Conservation (phyloP, 1,284 basidiomycete genomes). For the Phylloboletellus chloephorus region DNA sequence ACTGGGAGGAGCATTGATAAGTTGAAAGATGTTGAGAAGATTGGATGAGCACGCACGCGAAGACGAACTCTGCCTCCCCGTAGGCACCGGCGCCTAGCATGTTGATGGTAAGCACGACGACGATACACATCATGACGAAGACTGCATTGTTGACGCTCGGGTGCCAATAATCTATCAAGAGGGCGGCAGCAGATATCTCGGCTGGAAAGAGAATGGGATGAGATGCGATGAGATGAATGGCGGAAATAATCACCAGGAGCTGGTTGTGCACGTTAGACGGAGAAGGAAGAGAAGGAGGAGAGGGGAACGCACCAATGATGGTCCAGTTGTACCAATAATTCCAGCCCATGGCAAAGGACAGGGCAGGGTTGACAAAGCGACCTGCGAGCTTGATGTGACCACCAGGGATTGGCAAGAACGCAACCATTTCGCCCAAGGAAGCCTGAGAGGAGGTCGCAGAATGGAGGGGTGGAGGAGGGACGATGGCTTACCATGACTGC, state of each 20-base stretch:
- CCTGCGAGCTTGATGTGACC: constrained; percentile 66
- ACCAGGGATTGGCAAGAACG: constrained; percentile 41
- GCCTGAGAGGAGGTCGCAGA: constrained; percentile 21
- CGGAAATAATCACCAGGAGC: constrained; percentile 23
- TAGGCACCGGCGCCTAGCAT: constrained; percentile 50
- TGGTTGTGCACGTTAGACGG: constrained; percentile 11
- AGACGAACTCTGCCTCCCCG: constrained; percentile 55
- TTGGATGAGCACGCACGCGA: constrained; percentile 33
- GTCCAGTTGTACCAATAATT: constrained; percentile 66
- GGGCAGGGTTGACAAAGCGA: constrained; percentile 65
- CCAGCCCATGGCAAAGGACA: constrained; percentile 70
- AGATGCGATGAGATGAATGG: not conserved
- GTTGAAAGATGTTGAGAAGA: not conserved
- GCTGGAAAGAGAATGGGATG: constrained; percentile 29
- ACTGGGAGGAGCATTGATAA: constrained; percentile 22
- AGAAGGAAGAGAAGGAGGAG: not conserved
- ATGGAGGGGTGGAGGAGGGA: not conserved
- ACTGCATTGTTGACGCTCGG: constrained; percentile 46
- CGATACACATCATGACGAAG: constrained; percentile 61
- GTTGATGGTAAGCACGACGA: constrained; percentile 65
- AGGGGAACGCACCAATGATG: constrained; percentile 39
- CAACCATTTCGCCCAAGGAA: constrained; percentile 41
- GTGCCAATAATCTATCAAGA: constrained; percentile 63
- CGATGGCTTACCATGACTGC: constrained; percentile 44
- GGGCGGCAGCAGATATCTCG: constrained; percentile 60